Conservation (phyloP, 495 filamentous ascomycete species). For the Annulohypoxylon maeteangense region DNA sequence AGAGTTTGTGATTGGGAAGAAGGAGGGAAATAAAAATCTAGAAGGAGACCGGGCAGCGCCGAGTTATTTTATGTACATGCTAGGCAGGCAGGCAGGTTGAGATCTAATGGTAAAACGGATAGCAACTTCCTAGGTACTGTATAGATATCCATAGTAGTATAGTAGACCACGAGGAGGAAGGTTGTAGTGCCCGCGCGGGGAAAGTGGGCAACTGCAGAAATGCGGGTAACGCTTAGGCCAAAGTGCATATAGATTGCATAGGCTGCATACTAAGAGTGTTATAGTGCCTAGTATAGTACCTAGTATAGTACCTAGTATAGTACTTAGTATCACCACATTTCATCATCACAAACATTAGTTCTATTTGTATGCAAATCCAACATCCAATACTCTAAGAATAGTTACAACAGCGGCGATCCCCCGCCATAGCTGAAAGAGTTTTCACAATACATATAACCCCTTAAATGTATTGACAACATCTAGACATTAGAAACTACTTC, state of each 20-base stretch:
- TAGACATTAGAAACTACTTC: background rate
- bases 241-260: constrained; percentile 26
- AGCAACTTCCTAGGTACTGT: background rate
- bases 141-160: background rate
- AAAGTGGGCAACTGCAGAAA: constrained; percentile 38
- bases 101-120: constrained; percentile 16
- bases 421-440: constrained; percentile 19
- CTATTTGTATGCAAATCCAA: background rate
- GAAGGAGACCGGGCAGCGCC: constrained; percentile 18
- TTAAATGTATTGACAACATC: background rate
- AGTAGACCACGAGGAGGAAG: constrained; percentile 3
- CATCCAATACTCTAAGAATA: constrained; percentile 21
- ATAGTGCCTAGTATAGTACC: constrained; percentile 27
- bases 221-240: constrained; percentile 36
- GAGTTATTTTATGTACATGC: constrained; percentile 14
- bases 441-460: constrained; percentile 10
- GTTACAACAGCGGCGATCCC: constrained; percentile 25
- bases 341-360: constrained; percentile 21
- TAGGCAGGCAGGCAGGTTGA: constrained; percentile 18
- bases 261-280: constrained; percentile 19
- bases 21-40: constrained; percentile 3
- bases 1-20: background rate
- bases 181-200: constrained; percentile 42
- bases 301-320: background rate
- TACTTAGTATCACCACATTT: constrained; percentile 31